These are phyloP conservation scores for Balansia obtecta DNA, from an alignment of 2,329 filamentous ascomycete species.

Conservation along the genomic window DNA sequence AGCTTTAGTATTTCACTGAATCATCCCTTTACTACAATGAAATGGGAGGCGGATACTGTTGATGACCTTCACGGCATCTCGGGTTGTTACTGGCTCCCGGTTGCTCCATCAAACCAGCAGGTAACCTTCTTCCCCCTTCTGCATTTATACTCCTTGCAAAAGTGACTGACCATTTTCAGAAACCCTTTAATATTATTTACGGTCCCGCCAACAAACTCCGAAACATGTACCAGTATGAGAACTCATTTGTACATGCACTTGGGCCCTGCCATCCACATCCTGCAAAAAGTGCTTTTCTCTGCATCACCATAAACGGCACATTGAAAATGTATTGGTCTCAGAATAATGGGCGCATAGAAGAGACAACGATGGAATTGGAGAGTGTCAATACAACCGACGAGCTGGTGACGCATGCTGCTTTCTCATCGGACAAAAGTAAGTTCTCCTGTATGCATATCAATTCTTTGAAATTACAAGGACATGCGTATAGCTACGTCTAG, in stretches of 20 bases:
- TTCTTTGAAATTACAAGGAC: too few species aligned
- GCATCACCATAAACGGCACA: slow-evolving; percentile 60
- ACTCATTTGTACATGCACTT: slow-evolving; percentile 49
- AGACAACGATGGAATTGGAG: slow-evolving; percentile 62
- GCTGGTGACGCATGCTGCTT: slow-evolving; percentile 66
- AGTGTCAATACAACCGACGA: slow-evolving; percentile 60
- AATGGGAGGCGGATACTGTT: slow-evolving; percentile 52
- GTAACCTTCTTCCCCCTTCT: slow-evolving; percentile 9
- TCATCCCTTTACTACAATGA: slow-evolving; percentile 48
- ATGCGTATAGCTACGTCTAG: too few species aligned
- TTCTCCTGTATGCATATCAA: too few species aligned
- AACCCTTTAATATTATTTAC: slow-evolving; percentile 34
- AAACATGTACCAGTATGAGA: slow-evolving; percentile 56
- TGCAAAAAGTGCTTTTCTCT: slow-evolving; percentile 61
- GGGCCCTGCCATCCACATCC: slow-evolving; percentile 63
- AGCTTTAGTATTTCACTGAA: slow-evolving; percentile 63
- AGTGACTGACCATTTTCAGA: slow-evolving; percentile 15
- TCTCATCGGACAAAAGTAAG: slow-evolving; percentile 63
- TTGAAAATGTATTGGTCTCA: slow-evolving; percentile 71
- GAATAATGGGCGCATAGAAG: slow-evolving; percentile 57
- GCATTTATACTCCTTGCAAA: neutral
- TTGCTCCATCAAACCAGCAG: slow-evolving; percentile 34
- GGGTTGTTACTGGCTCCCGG: slow-evolving; percentile 75
- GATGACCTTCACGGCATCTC: slow-evolving; percentile 70
- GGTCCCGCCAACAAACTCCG: slow-evolving; percentile 53